phyloP scores from a whole-genome alignment of 257 asterid species.

The Nicotiana tomentosiformis region DNA sequence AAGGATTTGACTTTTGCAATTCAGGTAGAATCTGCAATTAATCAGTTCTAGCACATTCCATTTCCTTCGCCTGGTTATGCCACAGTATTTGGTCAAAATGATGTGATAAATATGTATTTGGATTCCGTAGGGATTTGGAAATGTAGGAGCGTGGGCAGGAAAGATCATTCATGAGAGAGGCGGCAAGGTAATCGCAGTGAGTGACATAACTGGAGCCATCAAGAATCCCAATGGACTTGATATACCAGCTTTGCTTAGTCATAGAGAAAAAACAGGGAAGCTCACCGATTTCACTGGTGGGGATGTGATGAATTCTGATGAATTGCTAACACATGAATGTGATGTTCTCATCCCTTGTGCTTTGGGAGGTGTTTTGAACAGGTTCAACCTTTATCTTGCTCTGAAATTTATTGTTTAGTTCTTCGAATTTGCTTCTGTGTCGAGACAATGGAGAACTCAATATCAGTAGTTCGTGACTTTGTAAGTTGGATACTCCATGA shows the following conservation, averaged over 20 bases:
- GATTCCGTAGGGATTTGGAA: slow-evolving; percentile 68
- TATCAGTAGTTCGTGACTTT: too few species aligned
- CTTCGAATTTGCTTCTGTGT: background rate
- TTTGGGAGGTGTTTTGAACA: slow-evolving; percentile 89
- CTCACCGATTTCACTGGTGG: slow-evolving; percentile 56
- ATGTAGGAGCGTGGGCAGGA: slow-evolving; percentile 93
- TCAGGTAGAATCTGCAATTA: slow-evolving; percentile 43
- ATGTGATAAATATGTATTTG: background rate
- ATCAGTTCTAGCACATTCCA: background rate
- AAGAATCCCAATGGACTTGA: slow-evolving; percentile 61
- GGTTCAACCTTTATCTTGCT: slow-evolving; percentile 28
- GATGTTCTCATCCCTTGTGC: slow-evolving; percentile 94
- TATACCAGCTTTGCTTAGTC: slow-evolving; percentile 52
- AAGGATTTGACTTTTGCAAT: slow-evolving; percentile 63
- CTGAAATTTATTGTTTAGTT: background rate
- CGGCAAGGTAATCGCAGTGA: slow-evolving; percentile 77
- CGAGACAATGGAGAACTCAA: background rate
- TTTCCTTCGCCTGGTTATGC: background rate
- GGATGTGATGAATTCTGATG: slow-evolving; percentile 62
- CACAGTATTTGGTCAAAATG: background rate
- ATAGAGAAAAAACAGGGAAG: slow-evolving; percentile 54
- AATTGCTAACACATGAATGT: slow-evolving; percentile 62
- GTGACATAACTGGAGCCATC: slow-evolving; percentile 86
- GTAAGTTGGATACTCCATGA: too few species aligned
- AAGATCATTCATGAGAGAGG: slow-evolving; percentile 77